phyloP scores from a whole-genome alignment of 495 filamentous ascomycete species.

The Xylaria scruposa region DNA sequence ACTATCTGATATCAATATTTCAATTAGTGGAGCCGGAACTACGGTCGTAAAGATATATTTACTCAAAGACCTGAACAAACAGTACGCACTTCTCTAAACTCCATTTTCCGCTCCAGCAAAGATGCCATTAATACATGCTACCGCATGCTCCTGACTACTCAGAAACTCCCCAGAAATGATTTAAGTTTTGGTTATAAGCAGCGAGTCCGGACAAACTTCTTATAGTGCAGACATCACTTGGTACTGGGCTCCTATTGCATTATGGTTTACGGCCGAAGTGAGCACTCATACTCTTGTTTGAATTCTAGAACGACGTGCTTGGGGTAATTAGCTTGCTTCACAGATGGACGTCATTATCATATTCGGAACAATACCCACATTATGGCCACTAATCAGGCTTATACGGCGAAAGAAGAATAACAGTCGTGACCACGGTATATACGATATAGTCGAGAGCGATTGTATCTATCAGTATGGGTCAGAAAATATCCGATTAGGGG shows the following conservation, averaged over 20 bases:
- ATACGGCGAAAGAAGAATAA: not conserved
- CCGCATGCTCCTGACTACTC: not conserved
- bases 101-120: not conserved
- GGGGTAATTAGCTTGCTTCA: not conserved
- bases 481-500: not conserved
- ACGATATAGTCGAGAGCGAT: conserved; percentile 10
- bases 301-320: not conserved
- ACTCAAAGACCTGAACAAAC: conserved; percentile 22
- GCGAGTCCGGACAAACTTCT: not conserved
- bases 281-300: not conserved
- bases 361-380: conserved; percentile 26
- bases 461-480: conserved; percentile 12
- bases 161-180: not conserved
- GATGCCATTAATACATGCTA: not conserved
- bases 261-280: conserved; percentile 25
- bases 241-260: conserved; percentile 26
- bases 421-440: not conserved
- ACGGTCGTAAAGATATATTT: conserved; percentile 29
- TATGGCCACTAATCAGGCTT: conserved; percentile 27
- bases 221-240: conserved; percentile 20
- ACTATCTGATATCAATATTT: conserved; percentile 1
- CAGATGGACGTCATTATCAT: conserved; percentile 34
- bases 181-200: not conserved
- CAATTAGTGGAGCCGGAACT: conserved; percentile 23
- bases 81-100: not conserved